Evolutionary conservation across 2,329 filamentous ascomycete genomes (phyloP), one percentile per base, ranked within the genome.

Genomic region (Aspergillus melleus): DNA sequence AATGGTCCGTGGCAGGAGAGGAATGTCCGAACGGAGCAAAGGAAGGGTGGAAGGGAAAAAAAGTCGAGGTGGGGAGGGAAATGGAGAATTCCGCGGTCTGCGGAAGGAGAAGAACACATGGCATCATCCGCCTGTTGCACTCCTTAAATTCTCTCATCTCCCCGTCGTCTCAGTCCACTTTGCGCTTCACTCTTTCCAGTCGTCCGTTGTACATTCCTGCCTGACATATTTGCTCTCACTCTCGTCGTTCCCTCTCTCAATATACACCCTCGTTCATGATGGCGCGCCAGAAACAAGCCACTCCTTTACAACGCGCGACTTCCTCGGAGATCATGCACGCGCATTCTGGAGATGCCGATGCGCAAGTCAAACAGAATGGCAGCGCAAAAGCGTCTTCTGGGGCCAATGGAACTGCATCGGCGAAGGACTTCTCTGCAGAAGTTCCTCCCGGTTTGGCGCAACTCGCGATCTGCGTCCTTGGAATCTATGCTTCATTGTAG

Each of bases 401-500:
- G 20, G 47, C 64, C 20, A 70, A 70, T 54, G 67, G 68, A 30
- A 65, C 26, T 36, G 62, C 59, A 6, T 62, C 67, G 59, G 63
- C 66, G 39, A 63, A 55, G 30, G 59, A 68, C 20, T 70, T 71
- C 42, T 63, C 71, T 19, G 67, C 76, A 32, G 71, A 60, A 49
- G 71, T 75, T 32, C 67, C 62, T 57, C 83, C 88, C 9, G 90
- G 91, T 4, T 74, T 91, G 30, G 72, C 90, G 70, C 90, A 96
- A 76, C 85, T 97, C 58, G 78, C 93, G 52, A 86, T 96, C 62
- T 94, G 93, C 65, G 92, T 97, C n/a, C 88, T 88, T 6, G 95
- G 95, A 61, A 99, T 99, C 69, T 99, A 99, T 76, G 92, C 90
- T 39, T 96, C 93, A 39, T 99, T 99, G 94, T 97, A 85, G 62